Evolutionary conservation across 2,329 filamentous ascomycete genomes (phyloP).

Genomic region (Teratosphaeria pseudoeucalypti): DNA sequence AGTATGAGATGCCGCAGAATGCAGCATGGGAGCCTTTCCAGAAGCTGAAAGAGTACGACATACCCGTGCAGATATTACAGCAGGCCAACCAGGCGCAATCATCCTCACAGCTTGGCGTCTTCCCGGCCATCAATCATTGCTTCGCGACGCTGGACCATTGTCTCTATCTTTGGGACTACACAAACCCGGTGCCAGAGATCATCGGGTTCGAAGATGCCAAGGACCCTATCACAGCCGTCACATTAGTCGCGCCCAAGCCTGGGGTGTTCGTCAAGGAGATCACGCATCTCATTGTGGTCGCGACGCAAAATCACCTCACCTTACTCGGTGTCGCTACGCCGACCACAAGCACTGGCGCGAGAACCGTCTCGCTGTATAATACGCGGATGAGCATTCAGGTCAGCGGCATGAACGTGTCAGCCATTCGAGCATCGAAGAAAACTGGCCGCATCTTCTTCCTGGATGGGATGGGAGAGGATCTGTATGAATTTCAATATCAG

Average conservation of each 20-base stretch:
- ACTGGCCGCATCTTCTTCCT: constrained; percentile 91
- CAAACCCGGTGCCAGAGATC: constrained; percentile 77
- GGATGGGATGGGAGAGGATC: constrained; percentile 68
- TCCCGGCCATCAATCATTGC: constrained; percentile 87
- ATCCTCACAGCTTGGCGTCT: constrained; percentile 87
- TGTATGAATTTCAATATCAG: constrained; percentile 92
- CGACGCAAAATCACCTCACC: constrained; percentile 74
- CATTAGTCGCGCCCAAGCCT: constrained; percentile 70
- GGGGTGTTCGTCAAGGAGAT: constrained; percentile 83
- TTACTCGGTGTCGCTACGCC: constrained; percentile 70
- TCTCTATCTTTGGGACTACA: constrained; percentile 96
- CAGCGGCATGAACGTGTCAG: constrained; percentile 58
- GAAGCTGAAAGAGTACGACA: constrained; percentile 73
- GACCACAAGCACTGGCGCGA: constrained; percentile 55
- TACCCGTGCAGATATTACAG: constrained; percentile 84
- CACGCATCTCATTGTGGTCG: constrained; percentile 78
- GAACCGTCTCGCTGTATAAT: constrained; percentile 69
- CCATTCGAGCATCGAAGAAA: constrained; percentile 65
- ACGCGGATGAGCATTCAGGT: constrained; percentile 76
- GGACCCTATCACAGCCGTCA: constrained; percentile 82
- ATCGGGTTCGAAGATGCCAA: constrained; percentile 85
- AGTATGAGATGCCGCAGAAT: constrained; percentile 66
- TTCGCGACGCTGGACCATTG: constrained; percentile 95
- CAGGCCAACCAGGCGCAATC: constrained; percentile 83
- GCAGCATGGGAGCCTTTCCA: constrained; percentile 81